Evolutionary conservation across 495 filamentous ascomycete genomes (phyloP).

Genomic region (Echria macrotheca): DNA sequence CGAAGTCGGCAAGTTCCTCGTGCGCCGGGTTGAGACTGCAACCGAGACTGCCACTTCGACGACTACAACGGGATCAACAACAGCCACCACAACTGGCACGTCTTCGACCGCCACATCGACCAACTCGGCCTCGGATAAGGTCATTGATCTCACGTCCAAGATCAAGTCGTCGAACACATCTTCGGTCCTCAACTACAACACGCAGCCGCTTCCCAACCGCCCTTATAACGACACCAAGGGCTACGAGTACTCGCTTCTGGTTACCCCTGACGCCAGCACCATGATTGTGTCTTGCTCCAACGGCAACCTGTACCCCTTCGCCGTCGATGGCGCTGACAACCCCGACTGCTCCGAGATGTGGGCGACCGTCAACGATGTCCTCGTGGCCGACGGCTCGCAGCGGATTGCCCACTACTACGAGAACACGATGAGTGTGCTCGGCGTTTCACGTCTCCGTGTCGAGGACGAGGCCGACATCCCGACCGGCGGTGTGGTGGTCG

Average conservation of each 20-base stretch:
- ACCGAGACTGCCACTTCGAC: no score
- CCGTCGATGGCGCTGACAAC: background rate
- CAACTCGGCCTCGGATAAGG: no score
- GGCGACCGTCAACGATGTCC: constrained; percentile 6
- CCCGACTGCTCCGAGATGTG: constrained; percentile 10
- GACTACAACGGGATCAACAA: no score
- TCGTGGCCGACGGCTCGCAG: constrained; percentile 1
- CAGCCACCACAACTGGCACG: no score
- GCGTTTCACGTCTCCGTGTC: constrained; percentile 12
- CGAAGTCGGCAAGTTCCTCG: no score
- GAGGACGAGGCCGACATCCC: constrained; percentile 8
- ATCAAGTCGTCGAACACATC: background rate
- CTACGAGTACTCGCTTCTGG: constrained; percentile 7
- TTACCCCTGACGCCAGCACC: background rate
- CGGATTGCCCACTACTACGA: constrained; percentile 14
- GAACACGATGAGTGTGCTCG: constrained; percentile 12
- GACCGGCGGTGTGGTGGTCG: background rate
- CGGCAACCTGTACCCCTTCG: constrained; percentile 14
- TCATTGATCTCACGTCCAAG: constrained; percentile 1
- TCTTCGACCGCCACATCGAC: no score
- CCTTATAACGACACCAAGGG: constrained; percentile 14
- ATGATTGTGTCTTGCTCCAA: constrained; percentile 11
- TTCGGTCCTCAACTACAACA: background rate
- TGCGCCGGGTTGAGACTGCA: no score
- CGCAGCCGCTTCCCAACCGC: background rate